Percentiles rank a stretch among this genome's conserved stretches.
Evolutionary conservation across 805 yeast species (phyloP).

Genomic region (Monosporozyma aerobia): DNA sequence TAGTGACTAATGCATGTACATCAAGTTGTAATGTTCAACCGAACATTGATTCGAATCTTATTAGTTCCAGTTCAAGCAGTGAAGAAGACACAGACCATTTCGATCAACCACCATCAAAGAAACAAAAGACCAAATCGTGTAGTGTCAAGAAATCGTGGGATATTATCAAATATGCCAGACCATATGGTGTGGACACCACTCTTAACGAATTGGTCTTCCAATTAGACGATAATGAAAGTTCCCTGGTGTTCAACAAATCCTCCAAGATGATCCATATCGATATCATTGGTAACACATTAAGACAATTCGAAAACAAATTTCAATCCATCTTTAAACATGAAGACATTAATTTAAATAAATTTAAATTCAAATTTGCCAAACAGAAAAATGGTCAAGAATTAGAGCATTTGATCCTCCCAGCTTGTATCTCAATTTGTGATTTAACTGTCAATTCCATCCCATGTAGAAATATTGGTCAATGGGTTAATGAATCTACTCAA

Average conservation of each 20-base stretch:
- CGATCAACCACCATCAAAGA: not conserved
- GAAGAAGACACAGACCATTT: not conserved
- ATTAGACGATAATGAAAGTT: conserved; percentile 24
- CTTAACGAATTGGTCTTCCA: conserved; percentile 35
- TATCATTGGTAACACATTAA: conserved; percentile 6
- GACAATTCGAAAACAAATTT: conserved; percentile 2
- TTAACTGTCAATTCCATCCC: conserved; percentile 12
- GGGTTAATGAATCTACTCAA: conserved; percentile 10
- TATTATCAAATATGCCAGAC: conserved; percentile 34
- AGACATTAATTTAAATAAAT: conserved; percentile 8
- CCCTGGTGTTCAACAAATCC: conserved; percentile 25
- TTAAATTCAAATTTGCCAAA: conserved; percentile 6
- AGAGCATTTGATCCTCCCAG: conserved; percentile 12
- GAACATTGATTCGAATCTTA: not conserved
- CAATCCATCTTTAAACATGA: not conserved
- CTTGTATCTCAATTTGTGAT: conserved; percentile 15
- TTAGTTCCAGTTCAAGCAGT: not conserved
- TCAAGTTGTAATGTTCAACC: not conserved
- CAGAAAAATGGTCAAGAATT: not conserved
- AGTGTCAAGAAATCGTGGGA: conserved; percentile 4
- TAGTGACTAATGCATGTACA: conserved; percentile 22
- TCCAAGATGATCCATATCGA: conserved; percentile 16
- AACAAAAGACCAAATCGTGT: not conserved
- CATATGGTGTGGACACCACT: conserved; percentile 31
- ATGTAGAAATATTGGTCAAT: conserved; percentile 12